These are phyloP conservation scores for Arabidopsis hybrid DNA, from an alignment of 441 rosid genomes.

Conservation along the genomic window DNA sequence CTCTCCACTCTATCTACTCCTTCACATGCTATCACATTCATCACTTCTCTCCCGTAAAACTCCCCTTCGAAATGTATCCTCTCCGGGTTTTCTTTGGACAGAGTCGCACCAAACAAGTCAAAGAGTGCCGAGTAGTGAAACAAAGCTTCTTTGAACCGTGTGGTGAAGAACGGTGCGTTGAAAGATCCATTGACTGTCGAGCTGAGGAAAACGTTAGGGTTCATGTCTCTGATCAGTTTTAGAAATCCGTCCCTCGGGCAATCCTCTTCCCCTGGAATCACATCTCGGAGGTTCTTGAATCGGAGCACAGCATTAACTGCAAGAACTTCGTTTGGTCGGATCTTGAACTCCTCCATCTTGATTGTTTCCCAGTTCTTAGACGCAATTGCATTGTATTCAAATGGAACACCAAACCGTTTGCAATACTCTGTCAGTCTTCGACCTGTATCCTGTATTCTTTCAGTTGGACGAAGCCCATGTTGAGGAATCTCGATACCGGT, in stretches of 20 bases:
- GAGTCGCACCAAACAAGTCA: conserved; percentile 67
- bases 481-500: conserved; percentile 86
- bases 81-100: conserved; percentile 56
- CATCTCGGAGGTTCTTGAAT: conserved; percentile 70
- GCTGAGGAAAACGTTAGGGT: conserved; percentile 72
- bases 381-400: conserved; percentile 65
- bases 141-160: conserved; percentile 81
- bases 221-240: conserved; percentile 58
- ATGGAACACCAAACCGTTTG: conserved; percentile 66
- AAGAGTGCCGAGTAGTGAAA: conserved; percentile 77
- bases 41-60: conserved; percentile 47
- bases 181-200: conserved; percentile 75
- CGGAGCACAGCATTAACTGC: conserved; percentile 64
- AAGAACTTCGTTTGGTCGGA: conserved; percentile 57
- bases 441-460: conserved; percentile 75
- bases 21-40: conserved; percentile 64
- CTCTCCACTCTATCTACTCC: conserved; percentile 55
- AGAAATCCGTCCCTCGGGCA: conserved; percentile 60
- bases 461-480: conserved; percentile 73
- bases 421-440: conserved; percentile 61
- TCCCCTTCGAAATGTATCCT: conserved; percentile 53
- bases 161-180: conserved; percentile 83
- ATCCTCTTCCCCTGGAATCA: conserved; percentile 55
- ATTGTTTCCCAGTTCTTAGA: conserved; percentile 86
- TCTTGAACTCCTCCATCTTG: conserved; percentile 67